Evolutionary conservation across 2,329 filamentous ascomycete genomes (phyloP).

Genomic region (Hypocreales sp.): DNA sequence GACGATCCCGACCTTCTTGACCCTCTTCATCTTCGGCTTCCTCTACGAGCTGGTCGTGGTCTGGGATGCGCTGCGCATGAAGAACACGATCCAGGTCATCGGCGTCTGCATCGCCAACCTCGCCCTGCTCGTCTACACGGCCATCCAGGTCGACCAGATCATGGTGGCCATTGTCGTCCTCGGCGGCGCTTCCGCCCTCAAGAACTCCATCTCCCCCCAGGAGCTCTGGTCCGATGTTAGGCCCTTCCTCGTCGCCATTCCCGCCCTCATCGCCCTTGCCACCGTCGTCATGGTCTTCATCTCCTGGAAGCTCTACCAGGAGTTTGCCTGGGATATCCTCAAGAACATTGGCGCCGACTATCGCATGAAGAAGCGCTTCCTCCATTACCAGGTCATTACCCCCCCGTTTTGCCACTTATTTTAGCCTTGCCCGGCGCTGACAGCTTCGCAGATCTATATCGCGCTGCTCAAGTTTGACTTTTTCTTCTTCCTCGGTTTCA

Average conservation of each 20-base stretch:
- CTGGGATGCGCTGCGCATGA: slow-evolving; percentile 83
- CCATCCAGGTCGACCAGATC: slow-evolving; percentile 88
- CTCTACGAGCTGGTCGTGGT: slow-evolving; percentile 80
- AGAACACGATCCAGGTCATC: slow-evolving; percentile 98
- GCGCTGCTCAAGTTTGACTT: slow-evolving; percentile 97
- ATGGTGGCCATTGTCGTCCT: slow-evolving; percentile 51
- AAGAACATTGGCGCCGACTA: slow-evolving; percentile 98
- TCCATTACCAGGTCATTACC: slow-evolving; percentile 92
- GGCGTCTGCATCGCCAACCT: slow-evolving; percentile 87
- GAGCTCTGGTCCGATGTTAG: slow-evolving; percentile 54
- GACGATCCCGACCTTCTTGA: slow-evolving; percentile 87
- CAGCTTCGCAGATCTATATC: slow-evolving; percentile 66
- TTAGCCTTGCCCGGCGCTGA: too few relatives aligned
- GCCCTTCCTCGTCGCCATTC: slow-evolving; percentile 72
- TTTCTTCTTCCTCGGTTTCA: slow-evolving; percentile 99
- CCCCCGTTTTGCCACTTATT: too few relatives aligned
- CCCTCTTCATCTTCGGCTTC: slow-evolving; percentile 94
- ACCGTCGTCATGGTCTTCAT: slow-evolving; percentile 60
- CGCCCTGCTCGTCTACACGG: slow-evolving; percentile 81
- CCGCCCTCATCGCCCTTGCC: slow-evolving; percentile 63
- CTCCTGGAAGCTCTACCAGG: slow-evolving; percentile 92
- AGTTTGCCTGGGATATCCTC: slow-evolving; percentile 98
- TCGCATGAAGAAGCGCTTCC: slow-evolving; percentile 89
- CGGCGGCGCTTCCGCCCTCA: slow-evolving; percentile 25
- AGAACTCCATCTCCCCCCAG: slow-evolving; percentile 10